These are phyloP conservation scores for Syzygium oleosum DNA, from an alignment of 345 rosid species.

Conservation along the genomic window DNA sequence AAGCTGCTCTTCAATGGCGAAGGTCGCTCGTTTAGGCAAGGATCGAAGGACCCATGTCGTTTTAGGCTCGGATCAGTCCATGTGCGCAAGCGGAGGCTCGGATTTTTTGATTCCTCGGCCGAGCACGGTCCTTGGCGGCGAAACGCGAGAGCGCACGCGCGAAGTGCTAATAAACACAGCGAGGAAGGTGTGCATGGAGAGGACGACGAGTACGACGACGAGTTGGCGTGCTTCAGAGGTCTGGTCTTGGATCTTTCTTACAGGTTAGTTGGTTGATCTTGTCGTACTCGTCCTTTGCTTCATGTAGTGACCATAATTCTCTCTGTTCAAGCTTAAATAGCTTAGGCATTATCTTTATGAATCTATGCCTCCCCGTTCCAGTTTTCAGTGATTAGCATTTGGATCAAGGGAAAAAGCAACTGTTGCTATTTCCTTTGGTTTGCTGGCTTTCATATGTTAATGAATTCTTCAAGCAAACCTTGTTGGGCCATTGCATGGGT, in stretches of 20 bases:
- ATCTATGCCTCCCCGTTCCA: neutral
- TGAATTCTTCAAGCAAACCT: neutral
- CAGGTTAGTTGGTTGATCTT: constrained; percentile 3
- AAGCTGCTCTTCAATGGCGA: constrained; percentile 10
- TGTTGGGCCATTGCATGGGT: neutral
- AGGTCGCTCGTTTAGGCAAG: neutral
- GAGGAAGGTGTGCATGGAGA: neutral
- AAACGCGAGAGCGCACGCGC: neutral
- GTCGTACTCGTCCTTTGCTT: neutral
- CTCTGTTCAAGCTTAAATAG: neutral
- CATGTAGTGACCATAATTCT: neutral
- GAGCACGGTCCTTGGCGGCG: neutral
- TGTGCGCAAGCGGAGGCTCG: neutral
- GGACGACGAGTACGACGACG: constrained; percentile 2
- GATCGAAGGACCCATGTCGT: constrained; percentile 1
- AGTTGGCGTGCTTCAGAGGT: constrained; percentile 13
- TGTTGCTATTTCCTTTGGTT: neutral
- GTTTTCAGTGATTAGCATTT: neutral
- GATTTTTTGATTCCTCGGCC: neutral
- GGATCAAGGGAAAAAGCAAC: neutral
- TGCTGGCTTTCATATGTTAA: neutral
- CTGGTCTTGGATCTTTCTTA: constrained; percentile 17
- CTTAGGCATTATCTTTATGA: neutral
- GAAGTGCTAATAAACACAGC: neutral
- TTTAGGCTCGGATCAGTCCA: neutral